These are phyloP conservation scores for Aaosphaeria arxii DNA, from an alignment of 2,329 filamentous ascomycete species.

Conservation along the genomic window DNA sequence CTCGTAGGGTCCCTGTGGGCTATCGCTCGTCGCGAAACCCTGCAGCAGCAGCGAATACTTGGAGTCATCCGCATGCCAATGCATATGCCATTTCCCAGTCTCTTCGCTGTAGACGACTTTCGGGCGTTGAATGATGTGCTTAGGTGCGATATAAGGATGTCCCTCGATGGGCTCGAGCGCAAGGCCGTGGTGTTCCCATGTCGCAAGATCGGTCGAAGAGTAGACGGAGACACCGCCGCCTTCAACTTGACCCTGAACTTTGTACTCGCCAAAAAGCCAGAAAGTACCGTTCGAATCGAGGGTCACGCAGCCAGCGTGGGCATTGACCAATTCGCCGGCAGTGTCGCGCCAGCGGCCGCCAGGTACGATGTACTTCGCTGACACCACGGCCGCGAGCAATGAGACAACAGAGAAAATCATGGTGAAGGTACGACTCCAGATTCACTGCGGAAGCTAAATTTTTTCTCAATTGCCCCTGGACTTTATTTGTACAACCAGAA, in stretches of 20 bases:
- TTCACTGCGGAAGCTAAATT: too few relatives aligned
- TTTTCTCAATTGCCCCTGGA: too few relatives aligned
- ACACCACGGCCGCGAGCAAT: constrained; percentile 14
- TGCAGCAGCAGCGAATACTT: constrained; percentile 57
- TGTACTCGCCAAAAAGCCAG: constrained; percentile 63
- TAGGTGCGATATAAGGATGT: constrained; percentile 54
- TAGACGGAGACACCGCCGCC: constrained; percentile 58
- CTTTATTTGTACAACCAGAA: too few relatives aligned
- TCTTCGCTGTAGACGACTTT: constrained; percentile 60
- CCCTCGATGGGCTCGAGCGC: constrained; percentile 57
- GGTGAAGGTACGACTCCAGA: neutral
- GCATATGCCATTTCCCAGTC: constrained; percentile 58
- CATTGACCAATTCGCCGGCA: constrained; percentile 58
- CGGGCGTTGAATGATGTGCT: constrained; percentile 60
- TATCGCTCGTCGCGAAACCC: constrained; percentile 54
- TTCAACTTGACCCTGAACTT: constrained; percentile 56
- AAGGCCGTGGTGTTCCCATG: constrained; percentile 57
- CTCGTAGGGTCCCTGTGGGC: constrained; percentile 53
- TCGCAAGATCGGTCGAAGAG: constrained; percentile 59
- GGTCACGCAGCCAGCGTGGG: constrained; percentile 58
- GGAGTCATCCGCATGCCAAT: constrained; percentile 61
- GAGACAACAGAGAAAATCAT: neutral
- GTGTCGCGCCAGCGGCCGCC: constrained; percentile 61
- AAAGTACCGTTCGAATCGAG: constrained; percentile 55
- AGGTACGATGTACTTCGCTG: constrained; percentile 59